These are phyloP conservation scores for Stygiomarasmius scandens DNA, from an alignment of 1,284 basidiomycete genomes.

Conservation along the genomic window DNA sequence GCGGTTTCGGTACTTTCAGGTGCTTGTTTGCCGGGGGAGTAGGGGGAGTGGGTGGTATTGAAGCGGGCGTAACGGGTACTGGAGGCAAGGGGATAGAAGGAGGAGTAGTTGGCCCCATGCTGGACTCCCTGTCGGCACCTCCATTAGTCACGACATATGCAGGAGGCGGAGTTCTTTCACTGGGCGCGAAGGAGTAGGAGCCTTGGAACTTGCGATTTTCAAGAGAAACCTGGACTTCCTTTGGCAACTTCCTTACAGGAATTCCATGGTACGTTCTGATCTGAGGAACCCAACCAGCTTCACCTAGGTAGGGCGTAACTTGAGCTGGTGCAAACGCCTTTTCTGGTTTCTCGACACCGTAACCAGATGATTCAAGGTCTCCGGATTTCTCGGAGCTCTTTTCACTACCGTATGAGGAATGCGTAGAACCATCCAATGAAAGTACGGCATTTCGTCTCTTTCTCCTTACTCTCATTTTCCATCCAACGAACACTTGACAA, in stretches of 20 bases:
- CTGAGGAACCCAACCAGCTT: conserved; percentile 46
- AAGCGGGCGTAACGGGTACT: conserved; percentile 16
- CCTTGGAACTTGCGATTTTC: conserved; percentile 8
- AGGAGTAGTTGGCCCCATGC: conserved; percentile 9
- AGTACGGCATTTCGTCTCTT: not conserved
- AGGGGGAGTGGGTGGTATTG: conserved; percentile 25
- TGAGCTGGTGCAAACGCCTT: conserved; percentile 27
- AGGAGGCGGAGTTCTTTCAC: conserved; percentile 28
- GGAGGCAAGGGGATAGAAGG: conserved; percentile 27
- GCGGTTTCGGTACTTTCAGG: conserved; percentile 15
- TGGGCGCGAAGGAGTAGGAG: not conserved
- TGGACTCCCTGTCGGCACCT: conserved; percentile 9
- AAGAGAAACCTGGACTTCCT: conserved; percentile 13
- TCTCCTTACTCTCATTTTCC: conserved; percentile 8
- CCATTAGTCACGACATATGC: conserved; percentile 23
- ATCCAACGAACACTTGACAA: conserved; percentile 5
- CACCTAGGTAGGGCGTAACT: conserved; percentile 19
- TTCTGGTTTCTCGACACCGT: conserved; percentile 30
- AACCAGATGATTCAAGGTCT: not conserved
- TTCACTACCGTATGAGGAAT: not conserved
- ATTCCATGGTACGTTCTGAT: conserved; percentile 29
- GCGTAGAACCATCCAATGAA: not conserved
- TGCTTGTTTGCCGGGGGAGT: conserved; percentile 28
- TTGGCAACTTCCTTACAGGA: conserved; percentile 11
- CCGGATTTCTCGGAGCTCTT: not conserved